phyloP scores from a whole-genome alignment of 805 yeast genomes.

The Saturnispora dispora region DNA sequence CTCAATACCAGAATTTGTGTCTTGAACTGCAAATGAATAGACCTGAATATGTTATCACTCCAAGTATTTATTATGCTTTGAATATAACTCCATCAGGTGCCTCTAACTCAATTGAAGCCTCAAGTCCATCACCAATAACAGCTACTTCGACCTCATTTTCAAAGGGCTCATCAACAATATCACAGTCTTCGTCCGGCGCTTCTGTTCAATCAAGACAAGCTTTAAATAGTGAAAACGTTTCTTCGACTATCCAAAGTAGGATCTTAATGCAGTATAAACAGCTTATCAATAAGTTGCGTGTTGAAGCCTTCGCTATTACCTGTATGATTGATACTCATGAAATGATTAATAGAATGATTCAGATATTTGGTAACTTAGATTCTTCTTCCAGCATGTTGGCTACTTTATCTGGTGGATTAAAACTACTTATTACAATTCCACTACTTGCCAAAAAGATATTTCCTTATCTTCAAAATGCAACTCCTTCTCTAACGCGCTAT shows the following conservation, averaged over 20 bases:
- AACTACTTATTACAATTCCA: conserved; percentile 18
- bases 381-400: conserved; percentile 13
- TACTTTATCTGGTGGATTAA: conserved; percentile 21
- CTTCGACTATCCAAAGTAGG: background rate
- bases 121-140: background rate
- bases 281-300: conserved; percentile 17
- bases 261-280: background rate
- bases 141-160: background rate
- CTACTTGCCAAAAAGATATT: conserved; percentile 13
- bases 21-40: conserved; percentile 25
- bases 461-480: conserved; percentile 15
- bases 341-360: conserved; percentile 11
- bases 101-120: background rate
- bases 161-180: background rate
- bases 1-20: conserved; percentile 18
- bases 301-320: conserved; percentile 21
- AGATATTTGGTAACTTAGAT: conserved; percentile 14
- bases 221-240: background rate
- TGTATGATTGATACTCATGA: conserved; percentile 16
- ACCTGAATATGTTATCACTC: conserved; percentile 12
- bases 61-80: background rate
- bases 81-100: conserved; percentile 13
- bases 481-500: conserved; percentile 13
- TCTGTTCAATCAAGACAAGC: background rate
- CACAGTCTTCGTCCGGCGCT: background rate